Base-by-base conservation (phyloP, 345 rosid genomes). In the Murraya koenigii region DNA sequence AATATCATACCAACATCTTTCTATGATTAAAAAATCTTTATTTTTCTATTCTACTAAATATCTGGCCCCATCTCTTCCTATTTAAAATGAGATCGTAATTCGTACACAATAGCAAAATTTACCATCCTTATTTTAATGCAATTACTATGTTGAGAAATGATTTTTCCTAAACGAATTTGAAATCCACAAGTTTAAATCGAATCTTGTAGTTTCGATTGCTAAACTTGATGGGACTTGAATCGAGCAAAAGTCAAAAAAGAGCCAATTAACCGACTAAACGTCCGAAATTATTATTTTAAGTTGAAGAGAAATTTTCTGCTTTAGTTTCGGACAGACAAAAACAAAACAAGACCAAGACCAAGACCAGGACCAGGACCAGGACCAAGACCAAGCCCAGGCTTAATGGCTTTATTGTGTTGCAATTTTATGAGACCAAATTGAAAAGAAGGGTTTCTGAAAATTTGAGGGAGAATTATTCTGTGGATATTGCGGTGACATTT, bases 371-470 rank as follows among this genome's bases (percentile, higher is more conserved):
- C 72, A 22, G 1, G 26, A 66, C 76, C 11, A 71, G 7, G 65
- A 52, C 66, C 66, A 22, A 4, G 26, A 66, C 76, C 11, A 71
- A 11, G 65, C 38, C 66, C 66, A 39, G 15, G 9, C 52, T 79
- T 61, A n/a, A 78, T 76, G 71, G 25, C 60, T 79, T 55, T 44
- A 39, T 75, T 79, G 44, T 76, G 79, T 66, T 71, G 30, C 61
- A 75, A 61, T 61, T 82, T 80, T 79, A 14, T 13, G 39, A 22
- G 73, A 76, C 78, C 60, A 52, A 35, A 36, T 4, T 20, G 47
- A 35, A 14, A 66, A 30, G 28, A 13, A 41, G 8, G 49, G 19
- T 25, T 68, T 35, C 5, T 3, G 19, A 58, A 54, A 58, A 23
- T 54, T 39, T 52, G n/a, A 55, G 55, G 66, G 54, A 32, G n/a